phyloP scores from a whole-genome alignment of 495 filamentous ascomycete genomes.

The Aspergillus affinis region DNA sequence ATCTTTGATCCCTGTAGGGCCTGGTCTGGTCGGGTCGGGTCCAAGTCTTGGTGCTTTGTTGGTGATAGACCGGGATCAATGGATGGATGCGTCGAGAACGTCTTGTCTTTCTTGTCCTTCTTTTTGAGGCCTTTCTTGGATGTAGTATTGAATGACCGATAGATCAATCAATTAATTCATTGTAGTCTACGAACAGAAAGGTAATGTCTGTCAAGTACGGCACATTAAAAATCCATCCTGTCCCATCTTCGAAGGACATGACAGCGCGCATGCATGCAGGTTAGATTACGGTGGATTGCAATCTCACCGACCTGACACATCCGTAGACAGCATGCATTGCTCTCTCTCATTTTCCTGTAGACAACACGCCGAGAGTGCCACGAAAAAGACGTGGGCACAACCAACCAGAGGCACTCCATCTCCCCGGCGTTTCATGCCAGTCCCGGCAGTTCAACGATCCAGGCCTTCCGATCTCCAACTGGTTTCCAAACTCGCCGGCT shows the following conservation, averaged over 20 bases:
- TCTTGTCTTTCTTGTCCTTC: not conserved
- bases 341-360: too few species aligned
- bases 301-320: not conserved
- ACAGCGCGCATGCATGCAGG: not conserved
- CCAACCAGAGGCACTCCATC: not conserved
- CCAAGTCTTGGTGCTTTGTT: too few species aligned
- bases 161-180: too few species aligned
- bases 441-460: not conserved
- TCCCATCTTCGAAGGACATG: not conserved
- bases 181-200: too few species aligned
- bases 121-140: slow-evolving; percentile 4
- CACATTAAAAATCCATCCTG: too few species aligned
- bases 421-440: not conserved
- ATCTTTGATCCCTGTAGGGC: too few species aligned
- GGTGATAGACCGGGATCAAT: too few species aligned
- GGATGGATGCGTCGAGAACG: too few species aligned
- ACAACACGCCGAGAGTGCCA: not conserved
- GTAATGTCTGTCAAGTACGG: too few species aligned
- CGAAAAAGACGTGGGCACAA: not conserved
- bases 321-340: too few species aligned
- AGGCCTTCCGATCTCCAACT: not conserved
- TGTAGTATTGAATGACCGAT: not conserved
- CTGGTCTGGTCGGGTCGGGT: too few species aligned
- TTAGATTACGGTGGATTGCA: not conserved
- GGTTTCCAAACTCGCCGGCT: not conserved